These are phyloP conservation scores for Fusarium sp. DNA, from an alignment of 2,329 filamentous ascomycete genomes.

Conservation along the genomic window DNA sequence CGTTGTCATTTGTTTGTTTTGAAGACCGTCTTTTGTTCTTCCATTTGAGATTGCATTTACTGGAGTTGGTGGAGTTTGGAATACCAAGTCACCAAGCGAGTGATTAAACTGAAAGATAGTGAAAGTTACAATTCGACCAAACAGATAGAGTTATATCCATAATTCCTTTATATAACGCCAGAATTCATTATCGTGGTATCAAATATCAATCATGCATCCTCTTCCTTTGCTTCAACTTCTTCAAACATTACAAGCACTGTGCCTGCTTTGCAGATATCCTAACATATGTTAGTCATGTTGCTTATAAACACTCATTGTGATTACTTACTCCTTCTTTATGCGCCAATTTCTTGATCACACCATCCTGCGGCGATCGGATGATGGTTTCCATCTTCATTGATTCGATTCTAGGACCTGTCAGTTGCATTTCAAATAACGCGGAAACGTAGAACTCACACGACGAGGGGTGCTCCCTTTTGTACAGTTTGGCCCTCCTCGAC, in stretches of 20 bases:
- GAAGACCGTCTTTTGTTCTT: not conserved
- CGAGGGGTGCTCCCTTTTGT: conserved; percentile 84
- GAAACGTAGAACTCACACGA: conserved; percentile 70
- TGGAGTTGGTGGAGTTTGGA: conserved; percentile 23
- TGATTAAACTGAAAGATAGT: not conserved
- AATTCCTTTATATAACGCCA: conserved; percentile 31
- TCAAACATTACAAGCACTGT: conserved; percentile 81
- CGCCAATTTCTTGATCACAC: conserved; percentile 76
- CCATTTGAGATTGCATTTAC: not conserved
- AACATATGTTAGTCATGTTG: conserved; percentile 31
- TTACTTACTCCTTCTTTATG: conserved; percentile 78
- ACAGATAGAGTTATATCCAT: conserved; percentile 24
- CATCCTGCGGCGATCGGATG: conserved; percentile 79
- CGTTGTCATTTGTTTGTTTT: not conserved
- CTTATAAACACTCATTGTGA: no score
- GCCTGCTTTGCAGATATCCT: conserved; percentile 83
- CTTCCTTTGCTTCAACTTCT: conserved; percentile 54
- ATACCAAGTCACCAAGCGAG: not conserved
- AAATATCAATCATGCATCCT: conserved; percentile 36
- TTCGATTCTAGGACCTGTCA: conserved; percentile 68
- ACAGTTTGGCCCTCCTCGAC: conserved; percentile 85
- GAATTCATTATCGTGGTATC: conserved; percentile 14
- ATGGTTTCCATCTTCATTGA: conserved; percentile 94
- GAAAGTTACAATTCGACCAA: not conserved
- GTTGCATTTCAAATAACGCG: conserved; percentile 42